Percentiles rank a stretch among this genome's conserved stretches.
These are phyloP conservation scores for Lantana camara DNA, from an alignment of 257 asterid species.

Conservation along the genomic window DNA sequence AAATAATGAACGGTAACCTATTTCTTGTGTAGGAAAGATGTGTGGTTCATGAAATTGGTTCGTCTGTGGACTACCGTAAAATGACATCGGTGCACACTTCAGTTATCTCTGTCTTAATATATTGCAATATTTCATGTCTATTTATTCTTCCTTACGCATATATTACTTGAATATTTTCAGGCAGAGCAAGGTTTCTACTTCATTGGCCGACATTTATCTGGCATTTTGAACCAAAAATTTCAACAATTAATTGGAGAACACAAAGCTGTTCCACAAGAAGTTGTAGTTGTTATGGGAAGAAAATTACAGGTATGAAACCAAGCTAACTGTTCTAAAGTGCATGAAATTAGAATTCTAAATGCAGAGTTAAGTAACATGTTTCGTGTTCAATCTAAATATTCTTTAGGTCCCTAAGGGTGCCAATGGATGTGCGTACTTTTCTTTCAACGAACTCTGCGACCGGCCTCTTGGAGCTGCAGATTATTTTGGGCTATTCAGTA, in stretches of 20 bases:
- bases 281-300: slow-evolving; percentile 96
- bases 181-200: slow-evolving; percentile 82
- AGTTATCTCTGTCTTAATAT: no score
- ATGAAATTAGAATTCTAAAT: no score
- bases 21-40: slow-evolving; percentile 82
- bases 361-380: background rate
- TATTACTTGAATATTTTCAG: slow-evolving; percentile 45
- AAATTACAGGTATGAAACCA: slow-evolving; percentile 75
- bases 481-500: slow-evolving; percentile 84
- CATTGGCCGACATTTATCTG: slow-evolving; percentile 54
- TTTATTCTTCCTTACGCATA: background rate
- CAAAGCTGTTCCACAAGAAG: slow-evolving; percentile 65
- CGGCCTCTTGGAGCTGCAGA: slow-evolving; percentile 99
- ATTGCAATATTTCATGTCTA: no score
- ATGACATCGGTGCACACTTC: slow-evolving; percentile 92
- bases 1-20: no score
- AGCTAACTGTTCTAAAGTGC: no score
- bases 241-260: slow-evolving; percentile 61
- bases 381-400: slow-evolving; percentile 8
- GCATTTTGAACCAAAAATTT: slow-evolving; percentile 68
- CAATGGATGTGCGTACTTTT: slow-evolving; percentile 83
- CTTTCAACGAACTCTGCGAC: slow-evolving; percentile 88
- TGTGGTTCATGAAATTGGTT: slow-evolving; percentile 79
- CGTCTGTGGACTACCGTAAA: slow-evolving; percentile 87
- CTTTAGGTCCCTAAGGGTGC: slow-evolving; percentile 82